Percentiles rank a stretch among this genome's conserved stretches.
Conservation (phyloP, 192 early-diverging fungal genomes). For the Coemansia sp. region DNA sequence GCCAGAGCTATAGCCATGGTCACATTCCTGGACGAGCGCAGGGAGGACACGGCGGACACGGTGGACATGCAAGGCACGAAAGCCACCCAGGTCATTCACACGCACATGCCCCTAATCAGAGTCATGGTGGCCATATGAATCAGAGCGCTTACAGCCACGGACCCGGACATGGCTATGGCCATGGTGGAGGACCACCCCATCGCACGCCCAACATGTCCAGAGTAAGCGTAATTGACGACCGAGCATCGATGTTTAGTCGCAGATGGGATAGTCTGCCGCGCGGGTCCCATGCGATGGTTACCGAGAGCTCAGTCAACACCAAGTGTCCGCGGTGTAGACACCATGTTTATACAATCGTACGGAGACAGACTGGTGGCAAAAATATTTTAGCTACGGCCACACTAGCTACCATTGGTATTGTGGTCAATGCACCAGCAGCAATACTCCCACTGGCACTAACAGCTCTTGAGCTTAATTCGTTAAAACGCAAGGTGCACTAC, state of each 20-base stretch:
- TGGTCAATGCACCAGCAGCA: conserved; percentile 32
- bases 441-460: conserved; percentile 46
- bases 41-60: neutral
- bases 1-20: neutral
- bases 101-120: neutral
- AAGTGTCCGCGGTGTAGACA: conserved; percentile 33
- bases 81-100: neutral
- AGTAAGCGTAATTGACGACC: conserved; percentile 31
- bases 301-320: conserved; percentile 23
- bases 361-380: conserved; percentile 37
- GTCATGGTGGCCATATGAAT: conserved; percentile 6
- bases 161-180: neutral
- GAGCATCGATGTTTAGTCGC: conserved; percentile 33
- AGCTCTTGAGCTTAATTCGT: conserved; percentile 32
- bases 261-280: conserved; percentile 22
- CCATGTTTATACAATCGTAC: conserved; percentile 33
- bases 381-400: conserved; percentile 42
- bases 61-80: neutral
- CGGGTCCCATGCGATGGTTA: conserved; percentile 29
- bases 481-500: conserved; percentile 47
- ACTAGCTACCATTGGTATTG: conserved; percentile 33
- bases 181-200: neutral
- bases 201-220: conserved; percentile 12
- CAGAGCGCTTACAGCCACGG: neutral
- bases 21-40: neutral